phyloP scores from a whole-genome alignment of 2,329 filamentous ascomycete species.

The Zopfia rhizophila region DNA sequence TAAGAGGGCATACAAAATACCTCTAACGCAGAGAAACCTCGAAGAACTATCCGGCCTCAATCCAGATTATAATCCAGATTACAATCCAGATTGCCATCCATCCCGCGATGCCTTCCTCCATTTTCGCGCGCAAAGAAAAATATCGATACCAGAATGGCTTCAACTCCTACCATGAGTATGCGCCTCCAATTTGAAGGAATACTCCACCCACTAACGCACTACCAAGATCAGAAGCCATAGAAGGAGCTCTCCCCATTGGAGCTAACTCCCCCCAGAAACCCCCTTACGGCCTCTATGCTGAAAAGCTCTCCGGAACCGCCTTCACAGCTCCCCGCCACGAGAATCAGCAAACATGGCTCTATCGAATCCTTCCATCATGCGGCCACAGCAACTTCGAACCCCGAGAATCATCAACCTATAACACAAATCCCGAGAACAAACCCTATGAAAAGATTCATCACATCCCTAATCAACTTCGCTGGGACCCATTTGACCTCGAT shows the following conservation, averaged over 20 bases:
- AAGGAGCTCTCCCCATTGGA: slow-evolving; percentile 77
- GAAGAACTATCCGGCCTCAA: slow-evolving; percentile 36
- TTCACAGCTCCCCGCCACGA: slow-evolving; percentile 67
- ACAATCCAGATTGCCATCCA: no score
- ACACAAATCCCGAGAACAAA: slow-evolving; percentile 61
- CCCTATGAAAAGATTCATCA: slow-evolving; percentile 71
- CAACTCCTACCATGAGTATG: slow-evolving; percentile 79
- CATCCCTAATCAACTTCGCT: slow-evolving; percentile 83
- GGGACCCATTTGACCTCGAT: slow-evolving; percentile 81
- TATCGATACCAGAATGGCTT: slow-evolving; percentile 86
- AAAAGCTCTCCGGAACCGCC: slow-evolving; percentile 71
- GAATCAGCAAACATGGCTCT: slow-evolving; percentile 69
- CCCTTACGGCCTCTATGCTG: slow-evolving; percentile 81
- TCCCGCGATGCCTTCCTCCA: slow-evolving; percentile 73
- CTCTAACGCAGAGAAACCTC: slow-evolving; percentile 40
- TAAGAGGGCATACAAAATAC: slow-evolving; percentile 35
- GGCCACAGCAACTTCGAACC: slow-evolving; percentile 65
- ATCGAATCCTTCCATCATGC: slow-evolving; percentile 68
- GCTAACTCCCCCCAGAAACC: slow-evolving; percentile 86
- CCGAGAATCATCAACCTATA: slow-evolving; percentile 60
- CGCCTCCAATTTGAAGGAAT: slow-evolving; percentile 15
- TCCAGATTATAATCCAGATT: slow-evolving; percentile 41
- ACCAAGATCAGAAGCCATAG: slow-evolving; percentile 76
- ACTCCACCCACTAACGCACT: slow-evolving; percentile 19
- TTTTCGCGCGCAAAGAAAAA: slow-evolving; percentile 71